Evolutionary conservation across 1,284 basidiomycete species (phyloP), one percentile per base, ranked within the genome.

Genomic region (Chondrostereum purpureum): DNA sequence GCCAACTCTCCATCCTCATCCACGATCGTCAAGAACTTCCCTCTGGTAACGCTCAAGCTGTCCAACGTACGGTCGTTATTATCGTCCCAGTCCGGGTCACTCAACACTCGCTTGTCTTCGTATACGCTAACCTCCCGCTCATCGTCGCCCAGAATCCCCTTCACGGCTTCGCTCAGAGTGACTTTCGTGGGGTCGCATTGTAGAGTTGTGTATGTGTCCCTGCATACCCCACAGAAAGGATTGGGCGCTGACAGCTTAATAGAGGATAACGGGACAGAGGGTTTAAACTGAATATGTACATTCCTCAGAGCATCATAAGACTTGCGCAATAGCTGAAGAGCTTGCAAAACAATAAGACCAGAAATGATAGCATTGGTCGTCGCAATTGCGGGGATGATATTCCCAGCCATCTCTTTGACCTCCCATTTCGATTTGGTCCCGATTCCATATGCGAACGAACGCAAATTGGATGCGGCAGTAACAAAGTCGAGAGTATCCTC

Each of bases 381-480:
- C 2, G 96, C 96, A 55, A 99, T 98, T 1, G 96, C 96, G 1
- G 96, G 96, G 51, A 96, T 97, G 61, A 99, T 99, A 67, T 99
- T 99, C 10, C 96, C 95, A 0, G 96, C 96, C 90, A 98, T 98
- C 68, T 98, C 93, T 77, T 99, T 99, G 44, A 98, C 84, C 61
- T 98, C 87, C 84, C 96, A 99, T 6, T 92, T 79, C 2, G 92
- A 97, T 69, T 95, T 93, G 1, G 74, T 73, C 6, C 79, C 75
- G 40, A 99, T 99, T 4, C 84, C 84, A 62, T 98, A 98, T 0
- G 93, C 90, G 4, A 78, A 78, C 0, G 92, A 90, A 3, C 95
- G 83, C 33, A 99, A 71, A 67, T 99, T 99, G 4, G 93, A 88
- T 0, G 93, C 80, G 2, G 95, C 88, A 0, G 93, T 92, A 23